Base-by-base conservation (phyloP, 2,329 filamentous ascomycete genomes). In the Clonostachys sp. region DNA sequence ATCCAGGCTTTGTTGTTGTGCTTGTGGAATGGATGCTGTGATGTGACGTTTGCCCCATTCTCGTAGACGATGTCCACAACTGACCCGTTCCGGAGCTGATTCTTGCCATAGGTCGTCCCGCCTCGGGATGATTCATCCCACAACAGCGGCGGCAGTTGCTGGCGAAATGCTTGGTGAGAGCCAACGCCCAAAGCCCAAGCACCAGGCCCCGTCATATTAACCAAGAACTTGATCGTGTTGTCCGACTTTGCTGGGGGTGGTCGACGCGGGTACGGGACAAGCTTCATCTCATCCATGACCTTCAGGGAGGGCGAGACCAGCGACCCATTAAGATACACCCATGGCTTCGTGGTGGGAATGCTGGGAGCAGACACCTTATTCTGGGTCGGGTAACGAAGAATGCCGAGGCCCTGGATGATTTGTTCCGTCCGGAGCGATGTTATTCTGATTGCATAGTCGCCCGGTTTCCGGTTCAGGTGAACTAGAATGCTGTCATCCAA, bases 21-120 rank as follows among this genome's bases (percentile, higher is more conserved):
- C 65, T 84, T 84, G 70, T 86, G 82, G 45, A 86, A 77, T 0
- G 80, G 77, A 49, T 86, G 82, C 10, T 63, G 56, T 1, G 66
- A 78, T 55, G 80, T 75, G 7, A 74, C 64, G 36, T 17, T 17
- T 4, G 63, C 61, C 3, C 57, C 57, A n/a, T 61, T 57, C 3
- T 74, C 63, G 33, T 70, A 61, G 51, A 83, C 65, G n/a, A 81
- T 56, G 55, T 83, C 80, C 9, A 83, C 65, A 78, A 78, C 82
- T 3, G 72, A 67, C 51, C 65, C 61, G 48, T 73, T 68, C 20
- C 53, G 55, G 24, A 24, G 24, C 24, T 24, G 24, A 8, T 8
- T 24, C 24, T 24, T 8, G 24, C 24, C 24, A 24, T 24, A 24
- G 14, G 36, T 39, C 8, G 75, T 79, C 6, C 64, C 62, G 48